Evolutionary conservation across 2,329 filamentous ascomycete genomes (phyloP).

Genomic region (Acrodontium crateriforme): DNA sequence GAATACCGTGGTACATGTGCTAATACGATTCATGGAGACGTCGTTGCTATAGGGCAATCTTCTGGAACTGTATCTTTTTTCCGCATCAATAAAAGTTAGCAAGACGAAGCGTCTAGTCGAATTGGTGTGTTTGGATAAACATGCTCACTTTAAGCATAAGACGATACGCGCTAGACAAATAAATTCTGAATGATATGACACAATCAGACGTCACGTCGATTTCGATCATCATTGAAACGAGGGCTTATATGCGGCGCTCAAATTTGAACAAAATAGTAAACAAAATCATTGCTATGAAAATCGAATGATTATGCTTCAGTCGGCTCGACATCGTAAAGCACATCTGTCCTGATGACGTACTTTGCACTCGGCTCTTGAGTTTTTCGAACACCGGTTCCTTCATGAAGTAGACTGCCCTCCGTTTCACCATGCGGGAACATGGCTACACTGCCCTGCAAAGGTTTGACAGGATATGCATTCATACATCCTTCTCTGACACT

Average conservation of each 20-base stretch:
- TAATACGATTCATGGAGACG: neutral
- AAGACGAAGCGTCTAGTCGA: neutral
- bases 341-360: conserved; percentile 58
- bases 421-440: conserved; percentile 59
- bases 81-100: neutral
- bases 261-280: too few species aligned
- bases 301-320: too few species aligned
- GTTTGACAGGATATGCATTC: conserved; percentile 55
- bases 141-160: too few species aligned
- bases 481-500: conserved; percentile 49
- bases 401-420: conserved; percentile 50
- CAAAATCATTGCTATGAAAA: too few species aligned
- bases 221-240: too few species aligned
- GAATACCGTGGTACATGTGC: neutral
- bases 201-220: too few species aligned
- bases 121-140: too few species aligned
- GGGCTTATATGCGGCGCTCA: too few species aligned
- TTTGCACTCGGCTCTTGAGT: too few species aligned
- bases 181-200: too few species aligned
- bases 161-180: too few species aligned
- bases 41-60: neutral
- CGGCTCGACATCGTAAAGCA: conserved; percentile 55
- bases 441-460: conserved; percentile 54
- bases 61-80: neutral
- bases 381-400: conserved; percentile 55